Evolutionary conservation across 2,329 filamentous ascomycete genomes (phyloP).

Genomic region (Claviceps pazoutovae): DNA sequence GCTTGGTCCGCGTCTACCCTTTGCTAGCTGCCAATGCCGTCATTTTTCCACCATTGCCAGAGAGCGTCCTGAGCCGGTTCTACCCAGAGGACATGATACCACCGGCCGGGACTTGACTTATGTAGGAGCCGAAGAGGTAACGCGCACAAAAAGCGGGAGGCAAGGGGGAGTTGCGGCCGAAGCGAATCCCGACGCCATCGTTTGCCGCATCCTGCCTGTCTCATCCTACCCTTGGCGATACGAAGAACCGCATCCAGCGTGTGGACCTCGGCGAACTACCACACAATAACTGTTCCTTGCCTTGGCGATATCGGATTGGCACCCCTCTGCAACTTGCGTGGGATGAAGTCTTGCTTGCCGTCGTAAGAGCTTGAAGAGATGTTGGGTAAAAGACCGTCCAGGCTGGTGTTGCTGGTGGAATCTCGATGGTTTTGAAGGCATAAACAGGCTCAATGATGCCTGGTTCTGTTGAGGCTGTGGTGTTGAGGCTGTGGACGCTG

Average conservation of each 20-base stretch:
- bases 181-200: slow-evolving; percentile 70
- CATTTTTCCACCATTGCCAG: slow-evolving; percentile 66
- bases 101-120: slow-evolving; percentile 55
- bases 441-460: not conserved
- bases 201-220: slow-evolving; percentile 42
- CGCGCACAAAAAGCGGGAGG: slow-evolving; percentile 69
- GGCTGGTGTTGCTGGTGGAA: slow-evolving; percentile 43
- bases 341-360: slow-evolving; percentile 47
- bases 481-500: too few relatives aligned
- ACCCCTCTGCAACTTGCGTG: slow-evolving; percentile 56
- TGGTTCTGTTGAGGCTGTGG: too few relatives aligned
- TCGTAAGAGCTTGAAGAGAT: slow-evolving; percentile 13
- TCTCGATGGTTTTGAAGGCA: slow-evolving; percentile 20
- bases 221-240: slow-evolving; percentile 61
- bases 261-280: slow-evolving; percentile 85
- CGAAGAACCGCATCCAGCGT: slow-evolving; percentile 59
- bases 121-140: slow-evolving; percentile 68
- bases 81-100: slow-evolving; percentile 65
- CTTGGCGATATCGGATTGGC: slow-evolving; percentile 60
- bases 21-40: slow-evolving; percentile 56
- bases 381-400: slow-evolving; percentile 16
- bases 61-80: slow-evolving; percentile 68
- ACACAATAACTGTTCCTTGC: slow-evolving; percentile 58
- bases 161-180: slow-evolving; percentile 61
- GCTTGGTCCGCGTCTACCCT: slow-evolving; percentile 55